Base-by-base conservation (phyloP, 768 basidiomycete genomes). In the Boletus sp. region DNA sequence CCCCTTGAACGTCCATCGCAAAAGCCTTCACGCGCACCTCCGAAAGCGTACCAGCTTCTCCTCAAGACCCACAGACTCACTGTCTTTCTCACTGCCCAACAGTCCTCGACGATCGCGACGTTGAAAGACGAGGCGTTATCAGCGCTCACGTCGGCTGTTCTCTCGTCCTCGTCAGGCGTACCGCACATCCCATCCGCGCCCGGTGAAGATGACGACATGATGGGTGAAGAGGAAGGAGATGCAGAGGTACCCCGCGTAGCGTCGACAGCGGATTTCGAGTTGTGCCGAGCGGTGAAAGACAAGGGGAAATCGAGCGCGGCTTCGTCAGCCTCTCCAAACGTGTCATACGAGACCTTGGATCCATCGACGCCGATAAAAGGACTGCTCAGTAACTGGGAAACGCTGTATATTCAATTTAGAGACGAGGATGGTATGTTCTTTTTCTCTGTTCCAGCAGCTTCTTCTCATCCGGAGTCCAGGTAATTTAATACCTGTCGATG, bases 41-140 rank as follows among this genome's bases (percentile, higher is more conserved):
- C 85, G 8, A 89, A 85, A 72, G 75, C 82, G 48, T 85, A 85
- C 72, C 84, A 88, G 52, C 65, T 91, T 17, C 77, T 83, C n/a
- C 70, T 90, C 61, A 89, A 87, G 65, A 86, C 88, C 0, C 87
- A 90, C 75, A 88, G 83, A 60, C 73, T 87, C 50, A 85, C 85
- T 7, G 74, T 90, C 61, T 78, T 87, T 63, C 72, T 86, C 59
- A 82, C 84, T 7, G 77, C 79, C 10, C 71, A 78, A 41, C 84
- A 82, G 8, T 78, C 77, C 35, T 78, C 78, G 9, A 82, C 81
- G 6, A 75, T 92, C 65, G 76, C 71, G 12, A 73, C 75, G n/a
- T 62, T 90, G 41, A 91, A 91, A 66, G 71, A 76, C 37, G 85
- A 90, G 51, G 83, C 81, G 1, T 68, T 90, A 1, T 79, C 80